Evolutionary conservation across 495 filamentous ascomycete species (phyloP), one percentile per base, ranked within the genome.

Genomic region (Neurospora sp.): DNA sequence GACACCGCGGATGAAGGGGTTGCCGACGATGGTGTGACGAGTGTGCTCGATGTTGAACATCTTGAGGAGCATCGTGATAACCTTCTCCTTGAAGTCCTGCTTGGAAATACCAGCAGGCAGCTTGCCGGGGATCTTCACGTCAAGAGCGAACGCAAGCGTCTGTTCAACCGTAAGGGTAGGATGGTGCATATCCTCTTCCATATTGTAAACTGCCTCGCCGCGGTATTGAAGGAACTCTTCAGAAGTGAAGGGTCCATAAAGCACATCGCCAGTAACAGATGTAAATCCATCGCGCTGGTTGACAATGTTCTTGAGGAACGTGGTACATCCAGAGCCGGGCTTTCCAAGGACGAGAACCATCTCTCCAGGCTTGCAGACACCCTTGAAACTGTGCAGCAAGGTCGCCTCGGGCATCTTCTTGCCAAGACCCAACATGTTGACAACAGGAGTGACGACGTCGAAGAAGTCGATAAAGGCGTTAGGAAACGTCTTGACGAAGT

Each of bases 11-110:
- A 95, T 86, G 77, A 92, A 93, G 8, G 89, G 87, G 74, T 93
- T 92, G 5, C 94, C 94, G 37, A 97, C 92, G 37, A 93, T 89
- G 0, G 94, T 97, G 76, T 93, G 88, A 37, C 87, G 85, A 1
- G 93, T 95, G 77, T 96, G 92, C 76, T 92, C 89, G 59, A 96
- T 95, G 74, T 93, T 93, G 84, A 96, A 95, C 89, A 94, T 94
- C 74, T 90, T 92, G 46, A 95, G 82, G n/a, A 96, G 82, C 78
- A 90, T 85, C 18, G 88, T 85, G 66, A 92, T 87, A 27, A 93
- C 88, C 74, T 87, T 88, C 42, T 91, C 86, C 79, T 93, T 92
- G 83, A 92, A 93, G 66, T 91, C 88, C 1, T 84, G 81, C 73
- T 89, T 90, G 23, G 85, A 87, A 20, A 93, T 84, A 6, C 91